Conservation (phyloP, 257 asterid genomes). For the Avicennia marina region DNA sequence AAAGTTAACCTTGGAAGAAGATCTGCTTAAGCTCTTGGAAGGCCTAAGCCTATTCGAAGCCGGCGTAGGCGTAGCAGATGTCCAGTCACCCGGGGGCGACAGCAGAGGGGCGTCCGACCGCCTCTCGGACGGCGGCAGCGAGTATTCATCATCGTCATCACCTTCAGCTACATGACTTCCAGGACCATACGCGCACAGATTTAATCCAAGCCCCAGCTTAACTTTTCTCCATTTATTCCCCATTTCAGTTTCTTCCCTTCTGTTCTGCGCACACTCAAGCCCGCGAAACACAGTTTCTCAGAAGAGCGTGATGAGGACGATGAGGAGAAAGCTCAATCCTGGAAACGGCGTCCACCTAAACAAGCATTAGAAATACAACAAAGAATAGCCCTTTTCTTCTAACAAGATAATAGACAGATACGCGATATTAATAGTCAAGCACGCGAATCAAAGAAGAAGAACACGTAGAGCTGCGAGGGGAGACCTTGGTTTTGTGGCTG, state of each 20-base stretch:
- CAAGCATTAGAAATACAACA: no score
- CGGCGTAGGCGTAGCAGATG: constrained; percentile 57
- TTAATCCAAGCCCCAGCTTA: constrained; percentile 79
- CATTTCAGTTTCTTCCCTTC: constrained; percentile 35
- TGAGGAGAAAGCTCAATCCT: no score
- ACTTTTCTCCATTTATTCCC: constrained; percentile 91
- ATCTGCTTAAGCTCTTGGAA: constrained; percentile 78
- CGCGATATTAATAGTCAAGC: no score
- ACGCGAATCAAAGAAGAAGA: no score
- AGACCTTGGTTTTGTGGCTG: no score
- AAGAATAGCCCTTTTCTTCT: no score
- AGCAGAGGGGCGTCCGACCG: constrained; percentile 59
- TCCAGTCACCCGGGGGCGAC: constrained; percentile 60
- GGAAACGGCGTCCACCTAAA: no score
- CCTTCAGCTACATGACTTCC: constrained; percentile 37
- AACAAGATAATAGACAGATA: no score
- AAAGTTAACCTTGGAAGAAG: constrained; percentile 70
- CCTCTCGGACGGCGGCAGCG: constrained; percentile 19
- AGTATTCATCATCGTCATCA: constrained; percentile 32
- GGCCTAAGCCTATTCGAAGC: constrained; percentile 49
- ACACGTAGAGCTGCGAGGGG: no score
- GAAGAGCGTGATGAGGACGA: not conserved
- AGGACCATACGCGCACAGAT: constrained; percentile 63
- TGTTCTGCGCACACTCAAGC: not conserved
- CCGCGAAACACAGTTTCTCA: constrained; percentile 10